Base-by-base conservation (phyloP, 768 basidiomycete genomes). In the Mycena floridula region DNA sequence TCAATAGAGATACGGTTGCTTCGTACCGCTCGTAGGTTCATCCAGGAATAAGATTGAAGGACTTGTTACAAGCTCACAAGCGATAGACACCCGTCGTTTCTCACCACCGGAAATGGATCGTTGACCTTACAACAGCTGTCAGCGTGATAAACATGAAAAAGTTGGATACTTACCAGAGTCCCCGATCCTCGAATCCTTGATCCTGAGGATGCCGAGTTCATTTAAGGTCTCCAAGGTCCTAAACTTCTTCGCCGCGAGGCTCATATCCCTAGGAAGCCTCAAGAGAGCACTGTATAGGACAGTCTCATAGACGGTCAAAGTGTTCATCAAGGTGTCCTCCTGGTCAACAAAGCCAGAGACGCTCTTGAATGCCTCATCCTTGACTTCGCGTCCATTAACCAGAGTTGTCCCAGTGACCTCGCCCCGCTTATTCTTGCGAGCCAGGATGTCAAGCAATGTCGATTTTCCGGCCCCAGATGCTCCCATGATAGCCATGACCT, bases 281-380 rank as follows among this genome's bases (percentile, higher is more conserved):
- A 99, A 62, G 38, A 98, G 59, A 11, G 96, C 96, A 42, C 89
- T 93, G 59, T 96, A 96, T 43, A 98, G 62, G 15, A 99, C 85
- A 0, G 94, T 97, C 72, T 99, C 96, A 62, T 97, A 98, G 18
- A 98, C 96, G 3, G 95, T 99, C 65, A 98, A 68, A 7, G 95
- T 98, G 57, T 85, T 80, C 88, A 99, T 95, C 50, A 99, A 66
- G 8, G 92, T 96, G 61, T 99, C 96, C 62, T 98, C 96, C 64
- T 99, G 96, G 59, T 99, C 95, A 36, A 99, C 96, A 52, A 89
- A 99, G 24, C 96, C 96, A 51, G 86, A 81, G 5, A 97, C 85
- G 26, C 81, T 79, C 60, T 81, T 84, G 70, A 90, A 96, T 59
- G 86, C 79, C 21, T 71, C 64, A 60, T 89, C 73, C 36, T 70